Evolutionary conservation across 2,329 filamentous ascomycete genomes (phyloP).

Genomic region (Alternaria conjuncta): DNA sequence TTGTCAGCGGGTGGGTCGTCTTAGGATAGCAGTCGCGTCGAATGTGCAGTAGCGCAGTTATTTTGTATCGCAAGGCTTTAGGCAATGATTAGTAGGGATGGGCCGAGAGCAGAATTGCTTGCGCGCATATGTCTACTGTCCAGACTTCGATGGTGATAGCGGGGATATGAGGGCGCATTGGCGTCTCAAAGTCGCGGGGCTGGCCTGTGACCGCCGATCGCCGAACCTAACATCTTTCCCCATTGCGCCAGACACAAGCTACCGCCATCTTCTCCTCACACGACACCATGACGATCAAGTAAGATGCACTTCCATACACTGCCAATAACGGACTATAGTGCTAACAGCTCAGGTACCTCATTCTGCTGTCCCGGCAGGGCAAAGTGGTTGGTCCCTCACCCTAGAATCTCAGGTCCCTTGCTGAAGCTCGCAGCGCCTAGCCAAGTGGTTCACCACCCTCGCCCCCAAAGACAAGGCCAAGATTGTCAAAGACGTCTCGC

Average conservation of each 20-base stretch:
- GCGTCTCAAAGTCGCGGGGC: conserved; percentile 31
- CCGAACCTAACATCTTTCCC: conserved; percentile 17
- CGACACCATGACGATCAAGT: conserved; percentile 63
- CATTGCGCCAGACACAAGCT: conserved; percentile 8
- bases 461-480: conserved; percentile 99
- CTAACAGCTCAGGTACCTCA: conserved; percentile 76
- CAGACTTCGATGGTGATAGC: background rate
- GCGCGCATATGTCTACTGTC: background rate
- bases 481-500: conserved; percentile 99
- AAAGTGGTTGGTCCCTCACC: conserved; percentile 81
- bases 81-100: background rate
- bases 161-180: conserved; percentile 27
- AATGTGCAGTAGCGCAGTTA: background rate
- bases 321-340: background rate
- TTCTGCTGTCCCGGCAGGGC: conserved; percentile 95
- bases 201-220: conserved; percentile 25
- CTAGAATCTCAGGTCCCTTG: conserved; percentile 31
- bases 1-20: conserved; percentile 29
- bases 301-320: conserved; percentile 24
- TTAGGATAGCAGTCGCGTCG: conserved; percentile 4
- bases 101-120: background rate
- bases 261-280: conserved; percentile 11
- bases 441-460: conserved; percentile 99
- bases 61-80: background rate
- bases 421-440: conserved; percentile 74